Base-by-base conservation (phyloP, 1,284 basidiomycete species). In the Neolentinus lepideus region DNA sequence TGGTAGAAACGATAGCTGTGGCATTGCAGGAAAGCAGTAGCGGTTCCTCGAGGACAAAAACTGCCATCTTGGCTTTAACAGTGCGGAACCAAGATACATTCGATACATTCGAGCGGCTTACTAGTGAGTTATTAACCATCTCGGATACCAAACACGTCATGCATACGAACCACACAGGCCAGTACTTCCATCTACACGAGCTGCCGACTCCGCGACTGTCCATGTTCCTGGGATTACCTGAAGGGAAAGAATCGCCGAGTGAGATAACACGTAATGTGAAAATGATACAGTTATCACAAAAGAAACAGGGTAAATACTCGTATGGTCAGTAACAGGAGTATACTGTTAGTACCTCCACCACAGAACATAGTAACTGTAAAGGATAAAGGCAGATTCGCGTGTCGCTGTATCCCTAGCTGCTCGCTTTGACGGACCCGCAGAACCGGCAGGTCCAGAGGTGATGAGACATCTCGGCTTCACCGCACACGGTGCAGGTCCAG, bases 401-500 rank as follows among this genome's bases (percentile, higher is more conserved):
- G n/a, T 22, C 22, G 22, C 47, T 50, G 11, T 29, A 11, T 21
- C 9, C 14, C 29, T 36, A 52, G 33, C 51, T 52, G 22, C 51
- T 52, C 27, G 70, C 66, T 68, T 90, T 90, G 58, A 91, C 75
- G 38, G 73, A 70, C 10, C 89, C 89, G 64, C 91, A 93, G 58
- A 75, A 78, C 14, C 70, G 67, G 71, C 92, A 94, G 54, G 80
- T 85, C 90, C 88, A 92, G 59, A 84, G 80, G 25, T 83, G 77
- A 61, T 80, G 77, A 2, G 79, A 76, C 63, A 84, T 84, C 33
- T 78, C 82, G 22, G 66, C 68, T 65, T 84, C 78, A 14, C 83
- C 82, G 58, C 91, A 93, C n/a, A 73, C 71, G 14, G 75, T 68
- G 65, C 91, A 93, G 19, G 72, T 74, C 90, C 90, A 93, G 2